These are phyloP conservation scores for Arthrobotrys iridis DNA, from an alignment of 2,329 filamentous ascomycete species.

Conservation along the genomic window DNA sequence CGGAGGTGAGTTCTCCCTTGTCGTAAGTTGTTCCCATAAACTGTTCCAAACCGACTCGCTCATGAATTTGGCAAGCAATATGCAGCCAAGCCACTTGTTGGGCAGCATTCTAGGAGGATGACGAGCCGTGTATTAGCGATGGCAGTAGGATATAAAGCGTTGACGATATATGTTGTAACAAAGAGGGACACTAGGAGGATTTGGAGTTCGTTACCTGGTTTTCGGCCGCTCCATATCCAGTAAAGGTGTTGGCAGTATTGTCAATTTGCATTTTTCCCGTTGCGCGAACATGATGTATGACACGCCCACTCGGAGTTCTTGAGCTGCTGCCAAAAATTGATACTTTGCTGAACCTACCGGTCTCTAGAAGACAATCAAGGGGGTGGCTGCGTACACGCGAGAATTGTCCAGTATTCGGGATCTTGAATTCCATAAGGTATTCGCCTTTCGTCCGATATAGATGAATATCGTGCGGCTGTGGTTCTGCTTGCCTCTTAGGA, in stretches of 20 bases:
- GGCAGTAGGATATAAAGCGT: too few relatives aligned
- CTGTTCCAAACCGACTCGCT: constrained; percentile 18
- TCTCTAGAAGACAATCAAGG: constrained; percentile 27
- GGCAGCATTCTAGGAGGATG: constrained; percentile 16
- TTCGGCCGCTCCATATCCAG: constrained; percentile 31
- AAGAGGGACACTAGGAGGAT: background rate
- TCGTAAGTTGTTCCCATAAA: constrained; percentile 34
- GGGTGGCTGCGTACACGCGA: background rate
- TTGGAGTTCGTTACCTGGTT: constrained; percentile 8
- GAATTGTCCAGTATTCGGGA: constrained; percentile 7
- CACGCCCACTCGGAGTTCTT: background rate
- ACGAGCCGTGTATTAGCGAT: background rate
- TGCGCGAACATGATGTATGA: constrained; percentile 31
- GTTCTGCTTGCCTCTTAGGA: background rate
- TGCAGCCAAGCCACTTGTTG: constrained; percentile 37
- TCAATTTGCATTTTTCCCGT: constrained; percentile 38
- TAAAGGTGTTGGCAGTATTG: constrained; percentile 9
- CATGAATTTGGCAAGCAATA: constrained; percentile 30
- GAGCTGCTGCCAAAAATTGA: constrained; percentile 35
- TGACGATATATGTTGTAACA: background rate
- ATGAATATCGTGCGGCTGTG: constrained; percentile 22
- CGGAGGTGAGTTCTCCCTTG: constrained; percentile 24
- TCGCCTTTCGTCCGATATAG: constrained; percentile 36
- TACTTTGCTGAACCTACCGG: constrained; percentile 30
- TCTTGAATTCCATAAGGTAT: background rate